phyloP scores from a whole-genome alignment of 805 yeast species.

The Teunomyces barrocoloradensis region DNA sequence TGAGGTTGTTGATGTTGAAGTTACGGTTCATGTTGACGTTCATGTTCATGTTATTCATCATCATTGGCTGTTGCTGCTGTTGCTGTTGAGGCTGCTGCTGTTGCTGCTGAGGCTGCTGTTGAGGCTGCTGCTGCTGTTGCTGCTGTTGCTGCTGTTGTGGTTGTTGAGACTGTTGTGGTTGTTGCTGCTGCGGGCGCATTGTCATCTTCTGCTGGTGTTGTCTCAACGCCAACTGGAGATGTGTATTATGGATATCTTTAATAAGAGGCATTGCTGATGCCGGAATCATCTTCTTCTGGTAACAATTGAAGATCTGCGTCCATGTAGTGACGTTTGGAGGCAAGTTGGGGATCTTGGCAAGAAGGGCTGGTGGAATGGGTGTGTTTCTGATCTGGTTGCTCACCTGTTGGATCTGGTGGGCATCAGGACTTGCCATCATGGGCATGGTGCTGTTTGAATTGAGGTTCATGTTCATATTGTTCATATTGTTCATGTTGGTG shows the following conservation, averaged over 20 bases:
- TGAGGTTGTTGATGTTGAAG: constrained; percentile 23
- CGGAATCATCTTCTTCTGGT: constrained; percentile 57
- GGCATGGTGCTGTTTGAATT: neutral
- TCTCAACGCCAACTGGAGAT: constrained; percentile 55
- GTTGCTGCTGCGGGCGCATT: constrained; percentile 7
- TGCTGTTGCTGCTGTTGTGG: constrained; percentile 14
- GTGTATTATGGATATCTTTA: constrained; percentile 65
- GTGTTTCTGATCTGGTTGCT: constrained; percentile 51
- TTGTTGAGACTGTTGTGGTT: constrained; percentile 7
- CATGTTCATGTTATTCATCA: constrained; percentile 16
- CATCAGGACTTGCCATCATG: constrained; percentile 2
- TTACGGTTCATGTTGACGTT: constrained; percentile 5
- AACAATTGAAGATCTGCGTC: constrained; percentile 69
- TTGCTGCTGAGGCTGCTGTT: constrained; percentile 5
- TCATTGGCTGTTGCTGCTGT: constrained; percentile 8
- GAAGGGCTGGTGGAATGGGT: constrained; percentile 69
- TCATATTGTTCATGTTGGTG: constrained; percentile 14
- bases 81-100: too few relatives aligned
- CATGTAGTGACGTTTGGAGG: constrained; percentile 81
- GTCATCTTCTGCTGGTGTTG: constrained; percentile 43
- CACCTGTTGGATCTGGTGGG: constrained; percentile 38
- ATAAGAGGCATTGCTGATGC: constrained; percentile 57
- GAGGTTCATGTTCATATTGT: constrained; percentile 3
- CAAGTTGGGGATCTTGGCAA: constrained; percentile 66
- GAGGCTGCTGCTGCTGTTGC: constrained; percentile 7